Conservation (phyloP, 345 rosid genomes). For the Eucalyptus pauciflora region DNA sequence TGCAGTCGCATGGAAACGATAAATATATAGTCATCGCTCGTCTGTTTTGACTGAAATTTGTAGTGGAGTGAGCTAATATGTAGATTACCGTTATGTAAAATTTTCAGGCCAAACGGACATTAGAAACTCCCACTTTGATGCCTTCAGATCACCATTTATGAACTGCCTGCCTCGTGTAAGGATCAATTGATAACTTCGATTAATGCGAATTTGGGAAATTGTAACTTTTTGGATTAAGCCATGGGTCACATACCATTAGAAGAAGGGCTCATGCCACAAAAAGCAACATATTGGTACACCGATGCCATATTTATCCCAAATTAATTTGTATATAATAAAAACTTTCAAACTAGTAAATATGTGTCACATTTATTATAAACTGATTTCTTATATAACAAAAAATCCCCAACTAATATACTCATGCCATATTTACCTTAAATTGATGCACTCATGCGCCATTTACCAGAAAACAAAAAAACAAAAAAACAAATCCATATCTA, state of each 20-base stretch:
- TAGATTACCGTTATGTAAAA: neutral
- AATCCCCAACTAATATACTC: neutral
- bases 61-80: neutral
- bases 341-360: fast-evolving
- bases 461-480: too few relatives aligned
- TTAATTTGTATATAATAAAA: too few relatives aligned
- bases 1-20: neutral
- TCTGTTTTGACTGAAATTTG: neutral
- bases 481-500: neutral
- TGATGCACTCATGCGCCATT: neutral
- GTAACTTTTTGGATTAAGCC: neutral
- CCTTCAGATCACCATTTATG: neutral
- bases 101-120: neutral
- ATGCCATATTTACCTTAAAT: neutral
- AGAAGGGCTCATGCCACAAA: neutral
- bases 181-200: neutral
- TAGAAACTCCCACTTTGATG: neutral
- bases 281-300: neutral
- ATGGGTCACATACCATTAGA: neutral
- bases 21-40: neutral
- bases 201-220: neutral
- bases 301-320: neutral
- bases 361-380: too few relatives aligned
- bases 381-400: too few relatives aligned
- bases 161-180: neutral